Conservation (phyloP, 768 basidiomycete species). For the Leccinum obscurum region DNA sequence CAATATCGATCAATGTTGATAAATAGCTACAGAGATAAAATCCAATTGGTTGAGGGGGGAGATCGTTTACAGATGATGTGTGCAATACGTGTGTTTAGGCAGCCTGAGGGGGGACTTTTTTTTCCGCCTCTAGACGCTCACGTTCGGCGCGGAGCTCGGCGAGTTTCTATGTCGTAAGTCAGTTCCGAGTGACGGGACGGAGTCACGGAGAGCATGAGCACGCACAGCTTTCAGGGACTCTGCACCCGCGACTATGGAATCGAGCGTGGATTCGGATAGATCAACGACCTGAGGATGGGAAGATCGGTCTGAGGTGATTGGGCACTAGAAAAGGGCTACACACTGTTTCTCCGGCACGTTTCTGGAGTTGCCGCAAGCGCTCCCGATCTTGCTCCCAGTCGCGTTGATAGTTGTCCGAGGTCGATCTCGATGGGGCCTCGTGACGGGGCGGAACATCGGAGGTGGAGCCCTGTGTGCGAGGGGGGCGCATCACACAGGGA, state of each 20-base stretch:
- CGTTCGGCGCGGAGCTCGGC: constrained; percentile 28
- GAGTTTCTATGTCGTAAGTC: constrained; percentile 32
- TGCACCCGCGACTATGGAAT: constrained; percentile 54
- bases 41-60: constrained; percentile 30
- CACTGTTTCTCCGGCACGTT: constrained; percentile 53
- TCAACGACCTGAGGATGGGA: constrained; percentile 47
- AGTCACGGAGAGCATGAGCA: constrained; percentile 8
- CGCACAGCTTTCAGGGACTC: constrained; percentile 62
- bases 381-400: constrained; percentile 51
- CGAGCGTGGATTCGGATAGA: constrained; percentile 67
- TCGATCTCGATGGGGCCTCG: constrained; percentile 3
- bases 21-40: constrained; percentile 25
- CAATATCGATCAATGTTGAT: neutral
- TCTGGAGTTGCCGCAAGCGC: constrained; percentile 44
- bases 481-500: constrained; percentile 29
- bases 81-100: constrained; percentile 24
- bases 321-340: constrained; percentile 13
- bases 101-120: constrained; percentile 29
- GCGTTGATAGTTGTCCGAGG: constrained; percentile 21
- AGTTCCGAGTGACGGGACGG: neutral
- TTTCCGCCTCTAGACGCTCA: constrained; percentile 49
- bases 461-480: constrained; percentile 14
- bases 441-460: constrained; percentile 10
- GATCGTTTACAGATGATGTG: constrained; percentile 22
- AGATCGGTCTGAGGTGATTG: neutral